Percentiles rank a stretch among this genome's conserved stretches.
phyloP scores from a whole-genome alignment of 1,139 yeast genomes.

The Lodderomyces oxycetoniae region DNA sequence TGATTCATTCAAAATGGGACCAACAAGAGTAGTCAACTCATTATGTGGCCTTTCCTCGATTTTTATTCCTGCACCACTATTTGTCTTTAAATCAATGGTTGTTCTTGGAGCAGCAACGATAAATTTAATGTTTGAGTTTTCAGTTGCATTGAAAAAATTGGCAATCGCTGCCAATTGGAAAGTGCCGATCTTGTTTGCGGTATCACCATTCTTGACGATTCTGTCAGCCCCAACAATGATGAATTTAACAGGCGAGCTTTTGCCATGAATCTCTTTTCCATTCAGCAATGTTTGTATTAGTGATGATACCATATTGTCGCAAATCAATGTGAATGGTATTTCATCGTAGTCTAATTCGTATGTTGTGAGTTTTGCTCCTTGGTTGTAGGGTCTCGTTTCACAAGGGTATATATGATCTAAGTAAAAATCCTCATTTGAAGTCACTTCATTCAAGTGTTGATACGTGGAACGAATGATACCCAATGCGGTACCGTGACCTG shows the following conservation, averaged over 20 bases:
- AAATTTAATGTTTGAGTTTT: constrained; percentile 57
- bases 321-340: constrained; percentile 82
- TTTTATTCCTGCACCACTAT: constrained; percentile 65
- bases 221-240: constrained; percentile 99
- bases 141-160: constrained; percentile 36
- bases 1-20: constrained; percentile 39
- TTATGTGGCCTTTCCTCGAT: constrained; percentile 84
- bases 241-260: constrained; percentile 63
- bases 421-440: constrained; percentile 33
- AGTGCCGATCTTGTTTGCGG: constrained; percentile 97
- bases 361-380: constrained; percentile 91
- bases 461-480: constrained; percentile 80
- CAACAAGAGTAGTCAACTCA: constrained; percentile 75
- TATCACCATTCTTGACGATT: constrained; percentile 85
- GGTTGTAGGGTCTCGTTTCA: constrained; percentile 95
- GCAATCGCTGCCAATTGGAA: constrained; percentile 75
- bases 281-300: constrained; percentile 40
- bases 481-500: constrained; percentile 95
- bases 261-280: constrained; percentile 15
- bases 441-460: constrained; percentile 30
- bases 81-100: constrained; percentile 69
- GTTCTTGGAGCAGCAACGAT: constrained; percentile 95
- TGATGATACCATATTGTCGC: constrained; percentile 90
- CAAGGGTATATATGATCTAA: constrained; percentile 74
- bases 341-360: constrained; percentile 81